Percentiles rank a stretch among this genome's conserved stretches.
Evolutionary conservation across 2,329 filamentous ascomycete genomes (phyloP).

Genomic region (Fusarium mangiferae): DNA sequence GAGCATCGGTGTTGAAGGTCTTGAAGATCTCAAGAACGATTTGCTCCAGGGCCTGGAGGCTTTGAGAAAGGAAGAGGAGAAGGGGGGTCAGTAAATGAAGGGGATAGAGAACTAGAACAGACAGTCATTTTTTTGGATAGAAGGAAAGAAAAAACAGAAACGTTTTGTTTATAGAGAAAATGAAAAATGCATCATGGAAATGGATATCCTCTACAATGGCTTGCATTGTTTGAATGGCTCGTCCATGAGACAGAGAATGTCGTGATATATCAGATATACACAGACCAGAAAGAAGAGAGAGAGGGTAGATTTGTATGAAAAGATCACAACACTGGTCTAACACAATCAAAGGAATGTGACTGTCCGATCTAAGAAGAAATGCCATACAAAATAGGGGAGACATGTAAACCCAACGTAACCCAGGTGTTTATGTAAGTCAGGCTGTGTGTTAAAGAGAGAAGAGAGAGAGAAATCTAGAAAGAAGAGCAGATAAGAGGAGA

Average conservation of each 20-base stretch:
- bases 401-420: neutral
- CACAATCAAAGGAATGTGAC: constrained; percentile 15
- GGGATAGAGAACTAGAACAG: neutral
- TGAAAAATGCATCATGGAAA: constrained; percentile 2
- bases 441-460: neutral
- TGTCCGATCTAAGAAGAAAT: neutral
- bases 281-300: neutral
- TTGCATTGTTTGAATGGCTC: neutral
- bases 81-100: neutral
- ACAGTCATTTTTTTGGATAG: neutral
- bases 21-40: constrained; percentile 85
- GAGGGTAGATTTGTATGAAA: neutral
- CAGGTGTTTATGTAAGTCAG: neutral
- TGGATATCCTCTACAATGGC: neutral
- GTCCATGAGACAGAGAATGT: neutral
- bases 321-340: constrained; percentile 3
- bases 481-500: neutral
- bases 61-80: constrained; percentile 48
- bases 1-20: constrained; percentile 87
- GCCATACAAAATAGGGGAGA: neutral
- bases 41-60: constrained; percentile 73
- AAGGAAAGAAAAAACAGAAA: neutral
- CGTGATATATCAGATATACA: neutral
- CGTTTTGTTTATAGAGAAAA: neutral
- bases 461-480: neutral